A percentile compares a stretch with the other conserved stretches of the same genome.
phyloP scores from a whole-genome alignment of 768 basidiomycete species.

The Boletus barrowsii region DNA sequence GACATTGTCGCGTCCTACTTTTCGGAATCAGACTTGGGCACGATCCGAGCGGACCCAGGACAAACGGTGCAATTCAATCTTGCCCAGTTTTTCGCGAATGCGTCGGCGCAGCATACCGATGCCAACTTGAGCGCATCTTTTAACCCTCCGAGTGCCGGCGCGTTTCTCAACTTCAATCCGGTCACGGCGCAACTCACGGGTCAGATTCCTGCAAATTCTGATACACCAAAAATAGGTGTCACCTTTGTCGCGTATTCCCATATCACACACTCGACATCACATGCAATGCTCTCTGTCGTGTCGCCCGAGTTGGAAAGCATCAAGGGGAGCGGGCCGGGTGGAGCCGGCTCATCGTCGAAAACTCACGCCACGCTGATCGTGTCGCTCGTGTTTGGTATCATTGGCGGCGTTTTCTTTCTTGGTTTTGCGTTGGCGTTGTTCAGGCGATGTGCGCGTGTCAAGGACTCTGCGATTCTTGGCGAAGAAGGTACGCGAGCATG shows the following conservation, averaged over 20 bases:
- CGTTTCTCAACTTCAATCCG: conserved; percentile 55
- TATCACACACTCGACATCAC: conserved; percentile 68
- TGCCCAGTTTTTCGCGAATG: conserved; percentile 52
- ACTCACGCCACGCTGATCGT: conserved; percentile 54
- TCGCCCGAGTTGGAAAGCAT: conserved; percentile 40
- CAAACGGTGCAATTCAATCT: conserved; percentile 53
- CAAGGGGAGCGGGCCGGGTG: conserved; percentile 30
- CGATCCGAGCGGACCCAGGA: conserved; percentile 52
- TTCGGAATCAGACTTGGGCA: conserved; percentile 50
- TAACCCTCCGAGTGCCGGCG: conserved; percentile 45
- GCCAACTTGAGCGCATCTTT: conserved; percentile 54
- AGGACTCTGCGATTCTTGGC: conserved; percentile 58
- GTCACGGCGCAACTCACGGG: conserved; percentile 49
- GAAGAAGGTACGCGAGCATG: conserved; percentile 57
- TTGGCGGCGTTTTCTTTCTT: conserved; percentile 58
- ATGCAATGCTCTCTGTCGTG: conserved; percentile 53
- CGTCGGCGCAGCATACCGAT: conserved; percentile 37
- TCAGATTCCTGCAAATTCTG: conserved; percentile 47
- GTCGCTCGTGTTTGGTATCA: conserved; percentile 55
- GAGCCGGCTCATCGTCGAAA: conserved; percentile 43
- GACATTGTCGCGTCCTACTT: conserved; percentile 75
- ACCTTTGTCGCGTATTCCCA: conserved; percentile 69
- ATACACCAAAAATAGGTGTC: conserved; percentile 41
- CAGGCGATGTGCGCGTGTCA: conserved; percentile 53
- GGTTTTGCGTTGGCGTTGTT: conserved; percentile 54